Conservation (phyloP, 2,329 filamentous ascomycete genomes). For the Cadophora malorum region DNA sequence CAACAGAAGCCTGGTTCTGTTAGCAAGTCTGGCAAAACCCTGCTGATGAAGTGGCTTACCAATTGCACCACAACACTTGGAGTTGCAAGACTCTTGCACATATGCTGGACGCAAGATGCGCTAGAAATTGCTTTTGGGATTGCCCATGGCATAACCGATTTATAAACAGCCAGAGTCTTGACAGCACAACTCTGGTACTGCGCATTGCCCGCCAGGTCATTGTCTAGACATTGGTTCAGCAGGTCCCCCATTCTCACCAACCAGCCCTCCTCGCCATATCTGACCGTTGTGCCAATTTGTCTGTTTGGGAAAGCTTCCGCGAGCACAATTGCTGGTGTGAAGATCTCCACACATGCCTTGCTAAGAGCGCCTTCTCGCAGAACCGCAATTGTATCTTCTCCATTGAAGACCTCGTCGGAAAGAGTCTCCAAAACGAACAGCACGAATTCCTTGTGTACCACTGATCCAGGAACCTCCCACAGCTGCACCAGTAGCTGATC, state of each 20-base stretch:
- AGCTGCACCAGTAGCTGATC: slow-evolving; percentile 81
- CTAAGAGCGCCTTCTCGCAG: slow-evolving; percentile 84
- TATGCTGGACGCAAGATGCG: slow-evolving; percentile 71
- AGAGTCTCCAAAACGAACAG: slow-evolving; percentile 88
- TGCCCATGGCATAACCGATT: slow-evolving; percentile 85
- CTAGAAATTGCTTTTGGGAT: slow-evolving; percentile 81
- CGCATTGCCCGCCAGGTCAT: slow-evolving; percentile 67
- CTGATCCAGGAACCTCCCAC: slow-evolving; percentile 73
- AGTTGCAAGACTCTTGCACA: slow-evolving; percentile 74
- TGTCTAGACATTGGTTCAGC: slow-evolving; percentile 73
- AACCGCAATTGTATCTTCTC: slow-evolving; percentile 85
- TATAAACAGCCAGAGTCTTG: slow-evolving; percentile 78
- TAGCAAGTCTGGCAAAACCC: slow-evolving; percentile 25
- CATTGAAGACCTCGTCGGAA: slow-evolving; percentile 91
- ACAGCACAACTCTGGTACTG: slow-evolving; percentile 74
- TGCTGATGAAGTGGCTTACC: slow-evolving; percentile 53
- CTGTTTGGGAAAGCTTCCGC: slow-evolving; percentile 77
- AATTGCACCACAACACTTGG: slow-evolving; percentile 76
- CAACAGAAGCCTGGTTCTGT: slow-evolving; percentile 69
- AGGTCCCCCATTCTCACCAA: slow-evolving; percentile 77
- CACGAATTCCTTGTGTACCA: slow-evolving; percentile 81
- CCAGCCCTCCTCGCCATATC: slow-evolving; percentile 87
- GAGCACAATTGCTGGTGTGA: slow-evolving; percentile 80
- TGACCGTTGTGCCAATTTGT: slow-evolving; percentile 66
- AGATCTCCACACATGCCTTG: slow-evolving; percentile 90